Evolutionary conservation across 192 early-diverging fungal species (phyloP).

Genomic region (Backusella tarrabulga): DNA sequence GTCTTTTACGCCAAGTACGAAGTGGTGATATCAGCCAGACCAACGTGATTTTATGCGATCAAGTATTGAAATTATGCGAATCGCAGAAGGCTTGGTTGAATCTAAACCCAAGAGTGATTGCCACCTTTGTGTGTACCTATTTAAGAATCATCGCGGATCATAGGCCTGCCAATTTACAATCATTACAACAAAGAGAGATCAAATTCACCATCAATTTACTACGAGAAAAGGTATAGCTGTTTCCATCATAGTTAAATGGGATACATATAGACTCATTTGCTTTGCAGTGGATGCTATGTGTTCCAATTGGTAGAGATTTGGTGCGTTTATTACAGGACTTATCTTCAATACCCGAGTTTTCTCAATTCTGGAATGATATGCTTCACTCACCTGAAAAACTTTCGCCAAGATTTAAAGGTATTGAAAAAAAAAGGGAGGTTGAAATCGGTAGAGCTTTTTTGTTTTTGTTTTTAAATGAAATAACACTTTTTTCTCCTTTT

Average conservation of each 20-base stretch:
- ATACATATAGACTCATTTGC: too few species aligned
- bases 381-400: constrained; percentile 49
- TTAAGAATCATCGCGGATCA: constrained; percentile 59
- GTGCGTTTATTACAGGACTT: constrained; percentile 66
- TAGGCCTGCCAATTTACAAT: constrained; percentile 15
- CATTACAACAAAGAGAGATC: constrained; percentile 52
- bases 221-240: constrained; percentile 49
- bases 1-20: constrained; percentile 57
- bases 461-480: neutral
- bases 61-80: constrained; percentile 48
- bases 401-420: constrained; percentile 53
- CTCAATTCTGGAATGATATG: constrained; percentile 58
- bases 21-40: constrained; percentile 53
- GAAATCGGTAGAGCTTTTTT: neutral
- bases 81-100: constrained; percentile 38
- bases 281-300: constrained; percentile 48
- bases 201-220: constrained; percentile 48
- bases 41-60: constrained; percentile 49
- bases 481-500: neutral
- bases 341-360: constrained; percentile 49
- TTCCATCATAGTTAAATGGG: too few species aligned
- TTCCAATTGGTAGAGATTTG: constrained; percentile 63
- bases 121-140: constrained; percentile 43
- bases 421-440: neutral
- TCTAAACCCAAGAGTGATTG: constrained; percentile 34